Conservation (phyloP, 352 stramenopile species). For the Lagenidium giganteum region DNA sequence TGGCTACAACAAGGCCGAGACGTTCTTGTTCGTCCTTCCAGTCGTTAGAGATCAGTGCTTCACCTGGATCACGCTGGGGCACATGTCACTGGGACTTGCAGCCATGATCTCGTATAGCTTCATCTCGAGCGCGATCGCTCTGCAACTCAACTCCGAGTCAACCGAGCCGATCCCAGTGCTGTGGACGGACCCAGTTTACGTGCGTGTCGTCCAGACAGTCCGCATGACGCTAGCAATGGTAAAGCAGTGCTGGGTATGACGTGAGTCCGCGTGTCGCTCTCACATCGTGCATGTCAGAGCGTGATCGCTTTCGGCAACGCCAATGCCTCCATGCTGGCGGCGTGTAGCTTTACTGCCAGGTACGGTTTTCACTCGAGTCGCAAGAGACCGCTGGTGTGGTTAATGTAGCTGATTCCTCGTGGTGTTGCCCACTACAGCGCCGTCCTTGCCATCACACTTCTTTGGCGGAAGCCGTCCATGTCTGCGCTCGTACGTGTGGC, state of each 20-base stretch:
- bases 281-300: too few species aligned
- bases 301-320: constrained; percentile 18
- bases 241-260: too few species aligned
- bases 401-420: too few species aligned
- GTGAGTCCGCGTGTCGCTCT: too few species aligned
- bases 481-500: constrained; percentile 30
- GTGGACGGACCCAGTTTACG: constrained; percentile 59
- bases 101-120: constrained; percentile 26
- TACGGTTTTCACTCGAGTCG: too few species aligned
- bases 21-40: constrained; percentile 12
- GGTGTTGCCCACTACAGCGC: too few species aligned
- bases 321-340: constrained; percentile 8
- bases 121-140: constrained; percentile 21
- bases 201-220: constrained; percentile 22
- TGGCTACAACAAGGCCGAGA: constrained; percentile 24
- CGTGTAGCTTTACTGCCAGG: not conserved
- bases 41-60: constrained; percentile 34
- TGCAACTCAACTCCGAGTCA: constrained; percentile 62
- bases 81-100: constrained; percentile 20
- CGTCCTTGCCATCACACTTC: constrained; percentile 23
- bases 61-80: constrained; percentile 22
- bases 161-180: constrained; percentile 40
- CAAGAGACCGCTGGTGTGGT: too few species aligned
- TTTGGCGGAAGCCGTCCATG: constrained; percentile 40
- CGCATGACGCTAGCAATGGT: constrained; percentile 50